Evolutionary conservation across 1,284 basidiomycete genomes (phyloP).

Genomic region (Sparassis latifolia): DNA sequence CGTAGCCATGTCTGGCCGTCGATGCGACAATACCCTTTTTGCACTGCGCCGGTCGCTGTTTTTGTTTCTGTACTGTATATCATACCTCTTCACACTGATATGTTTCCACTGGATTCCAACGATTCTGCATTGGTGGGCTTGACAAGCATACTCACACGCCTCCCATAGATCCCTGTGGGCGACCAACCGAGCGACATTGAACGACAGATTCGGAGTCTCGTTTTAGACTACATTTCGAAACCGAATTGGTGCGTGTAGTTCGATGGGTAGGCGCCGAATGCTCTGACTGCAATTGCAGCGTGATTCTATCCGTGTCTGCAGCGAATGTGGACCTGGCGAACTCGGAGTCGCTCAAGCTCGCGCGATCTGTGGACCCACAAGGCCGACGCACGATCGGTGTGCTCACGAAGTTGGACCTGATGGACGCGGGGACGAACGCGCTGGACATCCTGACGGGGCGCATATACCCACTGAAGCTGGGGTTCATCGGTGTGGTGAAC

Average conservation of each 20-base stretch:
- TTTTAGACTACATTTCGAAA: slow-evolving; percentile 93
- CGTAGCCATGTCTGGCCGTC: too few species aligned
- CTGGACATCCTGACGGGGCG: slow-evolving; percentile 94
- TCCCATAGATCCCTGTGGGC: slow-evolving; percentile 74
- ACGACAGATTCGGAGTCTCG: slow-evolving; percentile 89
- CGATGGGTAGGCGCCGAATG: background rate
- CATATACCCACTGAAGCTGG: slow-evolving; percentile 95
- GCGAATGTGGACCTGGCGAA: slow-evolving; percentile 99
- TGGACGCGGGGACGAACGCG: slow-evolving; percentile 98
- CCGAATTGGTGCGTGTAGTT: slow-evolving; percentile 75
- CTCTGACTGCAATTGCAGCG: slow-evolving; percentile 40
- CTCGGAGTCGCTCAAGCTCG: slow-evolving; percentile 95
- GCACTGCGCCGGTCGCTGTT: too few species aligned
- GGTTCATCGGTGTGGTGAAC: slow-evolving; percentile 97
- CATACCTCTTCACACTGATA: too few species aligned
- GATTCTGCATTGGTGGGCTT: too few species aligned
- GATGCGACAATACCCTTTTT: too few species aligned
- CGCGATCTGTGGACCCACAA: slow-evolving; percentile 91
- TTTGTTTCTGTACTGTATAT: too few species aligned
- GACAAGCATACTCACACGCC: slow-evolving; percentile 1
- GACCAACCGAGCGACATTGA: slow-evolving; percentile 96
- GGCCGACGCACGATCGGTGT: slow-evolving; percentile 95
- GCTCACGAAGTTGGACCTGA: slow-evolving; percentile 94
- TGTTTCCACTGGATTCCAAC: too few species aligned
- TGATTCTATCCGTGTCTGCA: slow-evolving; percentile 93